Conservation (phyloP, 495 filamentous ascomycete species). For the Hypoxylon fragiforme region DNA sequence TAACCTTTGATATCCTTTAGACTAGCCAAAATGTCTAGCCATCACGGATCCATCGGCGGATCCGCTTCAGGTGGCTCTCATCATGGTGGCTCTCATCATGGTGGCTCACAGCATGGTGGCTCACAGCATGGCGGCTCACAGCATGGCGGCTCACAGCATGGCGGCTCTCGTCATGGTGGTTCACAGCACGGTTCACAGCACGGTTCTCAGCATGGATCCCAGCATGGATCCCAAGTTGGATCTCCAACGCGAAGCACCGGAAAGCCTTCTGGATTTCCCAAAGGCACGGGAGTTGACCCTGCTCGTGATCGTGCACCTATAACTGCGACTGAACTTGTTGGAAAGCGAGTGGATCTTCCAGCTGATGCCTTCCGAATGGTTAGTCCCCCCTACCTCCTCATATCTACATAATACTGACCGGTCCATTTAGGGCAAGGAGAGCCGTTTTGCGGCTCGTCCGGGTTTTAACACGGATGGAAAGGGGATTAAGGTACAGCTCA, state of each 20-base stretch:
- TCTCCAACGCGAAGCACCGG: constrained; percentile 15
- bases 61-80: no score
- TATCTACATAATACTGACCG: constrained; percentile 1
- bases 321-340: constrained; percentile 23
- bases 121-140: no score
- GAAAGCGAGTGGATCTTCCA: constrained; percentile 49
- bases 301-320: constrained; percentile 27
- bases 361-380: constrained; percentile 48
- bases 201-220: constrained; percentile 17
- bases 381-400: not conserved
- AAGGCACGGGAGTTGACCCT: constrained; percentile 37
- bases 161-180: no score
- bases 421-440: constrained; percentile 1
- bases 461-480: constrained; percentile 61
- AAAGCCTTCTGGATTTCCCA: constrained; percentile 10
- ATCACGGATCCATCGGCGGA: no score
- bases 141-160: no score
- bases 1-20: no score
- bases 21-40: no score
- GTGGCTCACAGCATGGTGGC: no score
- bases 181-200: not conserved
- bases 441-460: constrained; percentile 25
- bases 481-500: constrained; percentile 62
- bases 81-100: no score
- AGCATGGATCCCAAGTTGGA: constrained; percentile 8